phyloP scores from a whole-genome alignment of 768 basidiomycete genomes.

The Auricularia sp. region DNA sequence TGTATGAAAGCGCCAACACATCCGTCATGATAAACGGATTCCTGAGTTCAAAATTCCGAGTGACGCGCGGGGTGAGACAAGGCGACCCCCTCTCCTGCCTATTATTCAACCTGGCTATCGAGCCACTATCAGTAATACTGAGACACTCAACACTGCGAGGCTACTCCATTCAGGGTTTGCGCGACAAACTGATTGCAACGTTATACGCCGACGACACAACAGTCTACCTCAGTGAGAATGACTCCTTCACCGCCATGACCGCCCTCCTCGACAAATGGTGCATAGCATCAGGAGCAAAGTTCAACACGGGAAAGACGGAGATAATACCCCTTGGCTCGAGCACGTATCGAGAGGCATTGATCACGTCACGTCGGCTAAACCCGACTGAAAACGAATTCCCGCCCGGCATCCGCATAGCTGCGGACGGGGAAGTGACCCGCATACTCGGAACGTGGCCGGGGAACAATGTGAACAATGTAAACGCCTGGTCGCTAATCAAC shows the following conservation, averaged over 20 bases:
- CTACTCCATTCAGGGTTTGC: slow-evolving; percentile 8
- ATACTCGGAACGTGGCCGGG: too few species aligned
- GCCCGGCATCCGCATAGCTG: too few species aligned
- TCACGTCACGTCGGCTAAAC: too few species aligned
- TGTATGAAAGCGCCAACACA: slow-evolving; percentile 23
- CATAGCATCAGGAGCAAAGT: too few species aligned
- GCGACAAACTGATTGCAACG: slow-evolving; percentile 6
- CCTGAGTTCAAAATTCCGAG: slow-evolving; percentile 14
- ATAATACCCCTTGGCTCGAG: too few species aligned
- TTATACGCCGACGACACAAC: slow-evolving; percentile 34
- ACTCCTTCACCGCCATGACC: background rate
- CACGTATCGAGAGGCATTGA: too few species aligned
- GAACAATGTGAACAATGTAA: too few species aligned
- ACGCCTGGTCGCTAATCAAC: too few species aligned
- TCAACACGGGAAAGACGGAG: too few species aligned
- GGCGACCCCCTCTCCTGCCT: slow-evolving; percentile 32
- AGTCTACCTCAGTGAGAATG: slow-evolving; percentile 22
- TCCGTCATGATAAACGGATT: slow-evolving; percentile 23
- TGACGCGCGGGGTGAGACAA: slow-evolving; percentile 26
- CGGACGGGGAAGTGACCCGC: too few species aligned
- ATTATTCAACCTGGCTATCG: slow-evolving; percentile 30
- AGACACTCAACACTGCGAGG: slow-evolving; percentile 16
- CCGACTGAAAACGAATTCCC: too few species aligned
- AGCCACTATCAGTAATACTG: slow-evolving; percentile 26
- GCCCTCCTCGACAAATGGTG: too few species aligned